Conservation (phyloP, 1,284 basidiomycete genomes). For the Tremellales sp. region DNA sequence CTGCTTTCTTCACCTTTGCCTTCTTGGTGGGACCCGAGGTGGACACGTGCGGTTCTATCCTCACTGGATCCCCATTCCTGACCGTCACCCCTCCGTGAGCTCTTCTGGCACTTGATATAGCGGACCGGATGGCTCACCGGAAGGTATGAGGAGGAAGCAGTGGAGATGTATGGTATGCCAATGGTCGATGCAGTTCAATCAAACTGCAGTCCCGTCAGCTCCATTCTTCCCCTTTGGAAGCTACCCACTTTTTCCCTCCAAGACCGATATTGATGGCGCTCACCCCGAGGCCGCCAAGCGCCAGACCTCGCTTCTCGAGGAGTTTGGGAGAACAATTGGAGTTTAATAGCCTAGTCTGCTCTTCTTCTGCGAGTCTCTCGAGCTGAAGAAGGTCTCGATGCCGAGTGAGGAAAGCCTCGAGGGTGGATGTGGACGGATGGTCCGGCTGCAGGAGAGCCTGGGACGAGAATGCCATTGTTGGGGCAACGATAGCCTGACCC, state of each 20-base stretch:
- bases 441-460: constrained; percentile 16
- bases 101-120: background rate
- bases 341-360: constrained; percentile 71
- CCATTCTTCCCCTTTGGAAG: background rate
- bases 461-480: too few species aligned
- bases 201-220: constrained; percentile 54
- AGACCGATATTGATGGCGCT: constrained; percentile 70
- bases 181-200: constrained; percentile 77
- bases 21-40: constrained; percentile 44
- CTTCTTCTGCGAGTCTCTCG: constrained; percentile 78
- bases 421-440: constrained; percentile 26
- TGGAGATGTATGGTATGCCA: constrained; percentile 68
- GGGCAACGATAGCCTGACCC: too few species aligned
- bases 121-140: constrained; percentile 52
- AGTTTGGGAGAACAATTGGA: constrained; percentile 79
- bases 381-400: constrained; percentile 64
- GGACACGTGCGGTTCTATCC: constrained; percentile 67
- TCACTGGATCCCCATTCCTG: constrained; percentile 74
- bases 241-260: constrained; percentile 78
- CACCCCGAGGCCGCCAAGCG: constrained; percentile 69
- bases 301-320: constrained; percentile 81
- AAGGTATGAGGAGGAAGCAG: constrained; percentile 80
- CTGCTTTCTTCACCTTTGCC: constrained; percentile 51
- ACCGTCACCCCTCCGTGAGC: constrained; percentile 6
- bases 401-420: constrained; percentile 64